phyloP scores from a whole-genome alignment of 495 filamentous ascomycete species.

The Cercophora sp. region DNA sequence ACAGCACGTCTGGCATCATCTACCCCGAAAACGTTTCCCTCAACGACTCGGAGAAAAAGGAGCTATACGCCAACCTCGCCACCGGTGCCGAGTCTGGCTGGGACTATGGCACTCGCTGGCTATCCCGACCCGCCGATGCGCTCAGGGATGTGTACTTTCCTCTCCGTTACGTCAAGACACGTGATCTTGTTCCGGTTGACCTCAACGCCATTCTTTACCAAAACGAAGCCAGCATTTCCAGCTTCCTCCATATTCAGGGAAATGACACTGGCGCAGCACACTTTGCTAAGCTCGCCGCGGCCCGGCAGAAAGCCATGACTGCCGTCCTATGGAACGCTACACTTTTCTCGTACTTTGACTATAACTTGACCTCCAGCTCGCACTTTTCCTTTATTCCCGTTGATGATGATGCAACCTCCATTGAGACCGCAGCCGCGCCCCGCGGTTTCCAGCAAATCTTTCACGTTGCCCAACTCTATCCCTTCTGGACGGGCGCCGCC shows the following conservation, averaged over 20 bases:
- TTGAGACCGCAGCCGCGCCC: conserved; percentile 31
- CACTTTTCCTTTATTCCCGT: conserved; percentile 38
- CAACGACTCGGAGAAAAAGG: conserved; percentile 35
- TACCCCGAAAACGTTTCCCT: conserved; percentile 40
- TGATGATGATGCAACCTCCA: conserved; percentile 30
- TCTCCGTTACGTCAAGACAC: conserved; percentile 43
- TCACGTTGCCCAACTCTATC: conserved; percentile 42
- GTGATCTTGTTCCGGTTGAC: conserved; percentile 40
- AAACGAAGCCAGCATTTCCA: conserved; percentile 41
- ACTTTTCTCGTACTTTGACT: conserved; percentile 47
- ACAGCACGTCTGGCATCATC: conserved; percentile 42
- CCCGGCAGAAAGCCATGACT: conserved; percentile 43
- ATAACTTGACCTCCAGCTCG: conserved; percentile 42
- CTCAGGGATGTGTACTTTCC: conserved; percentile 47
- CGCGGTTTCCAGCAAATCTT: conserved; percentile 40
- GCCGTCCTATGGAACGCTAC: conserved; percentile 46
- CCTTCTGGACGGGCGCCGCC: conserved; percentile 51
- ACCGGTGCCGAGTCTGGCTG: conserved; percentile 48
- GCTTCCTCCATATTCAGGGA: conserved; percentile 31
- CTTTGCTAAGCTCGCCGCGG: conserved; percentile 30
- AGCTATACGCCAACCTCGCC: conserved; percentile 44
- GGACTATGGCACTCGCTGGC: conserved; percentile 43
- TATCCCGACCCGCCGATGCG: conserved; percentile 41
- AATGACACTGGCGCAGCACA: conserved; percentile 28
- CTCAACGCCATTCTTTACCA: conserved; percentile 49